Conservation (phyloP, 371 early-diverging fungal genomes). For the Chytridium lagenaria region DNA sequence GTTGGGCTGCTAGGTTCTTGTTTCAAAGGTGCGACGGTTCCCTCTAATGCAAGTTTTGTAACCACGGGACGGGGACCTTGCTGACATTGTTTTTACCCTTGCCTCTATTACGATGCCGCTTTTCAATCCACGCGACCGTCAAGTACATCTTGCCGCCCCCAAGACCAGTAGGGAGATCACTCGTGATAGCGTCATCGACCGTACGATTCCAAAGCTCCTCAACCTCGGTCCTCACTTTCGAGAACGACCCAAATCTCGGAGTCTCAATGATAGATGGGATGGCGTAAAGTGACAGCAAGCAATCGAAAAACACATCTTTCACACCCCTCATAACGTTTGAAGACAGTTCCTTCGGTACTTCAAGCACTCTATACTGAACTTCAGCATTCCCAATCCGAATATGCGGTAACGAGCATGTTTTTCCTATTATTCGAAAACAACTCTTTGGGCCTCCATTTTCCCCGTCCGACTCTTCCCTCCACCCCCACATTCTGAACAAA, state of each 20-base stretch:
- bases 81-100: constrained; percentile 27
- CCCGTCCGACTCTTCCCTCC: constrained; percentile 54
- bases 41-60: constrained; percentile 40
- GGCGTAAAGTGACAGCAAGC: constrained; percentile 45
- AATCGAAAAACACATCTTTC: constrained; percentile 51
- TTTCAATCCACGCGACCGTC: constrained; percentile 54
- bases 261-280: constrained; percentile 41
- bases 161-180: constrained; percentile 20
- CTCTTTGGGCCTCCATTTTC: constrained; percentile 54
- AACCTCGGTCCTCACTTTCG: constrained; percentile 25
- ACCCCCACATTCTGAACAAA: constrained; percentile 58
- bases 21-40: constrained; percentile 34
- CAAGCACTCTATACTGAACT: constrained; percentile 34
- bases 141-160: constrained; percentile 41
- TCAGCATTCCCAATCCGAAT: constrained; percentile 46
- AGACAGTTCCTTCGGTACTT: constrained; percentile 26
- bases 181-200: constrained; percentile 34
- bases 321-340: constrained; percentile 37
- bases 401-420: constrained; percentile 56
- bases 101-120: constrained; percentile 50
- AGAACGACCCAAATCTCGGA: neutral
- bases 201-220: constrained; percentile 33
- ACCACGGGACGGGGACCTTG: constrained; percentile 44
- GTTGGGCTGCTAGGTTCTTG: neutral
- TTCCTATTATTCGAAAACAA: constrained; percentile 45